A percentile compares a stretch with the other conserved stretches of the same genome.
These are phyloP conservation scores for Lyophyllum shimeji DNA, from an alignment of 768 basidiomycete genomes.

Conservation along the genomic window DNA sequence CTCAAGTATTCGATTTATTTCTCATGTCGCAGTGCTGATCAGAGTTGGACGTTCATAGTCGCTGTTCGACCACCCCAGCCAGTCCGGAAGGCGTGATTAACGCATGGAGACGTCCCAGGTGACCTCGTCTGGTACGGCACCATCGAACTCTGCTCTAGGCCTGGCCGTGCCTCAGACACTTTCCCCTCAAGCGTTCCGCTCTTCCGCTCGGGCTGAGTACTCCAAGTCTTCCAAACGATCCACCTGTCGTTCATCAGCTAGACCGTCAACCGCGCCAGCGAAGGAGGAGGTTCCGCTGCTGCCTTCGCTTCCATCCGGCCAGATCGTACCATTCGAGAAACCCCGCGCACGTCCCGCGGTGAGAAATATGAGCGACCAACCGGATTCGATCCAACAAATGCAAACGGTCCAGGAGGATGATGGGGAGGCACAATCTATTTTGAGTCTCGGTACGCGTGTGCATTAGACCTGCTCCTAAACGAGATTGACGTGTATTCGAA, in stretches of 20 bases:
- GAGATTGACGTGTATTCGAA: background rate
- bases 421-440: conserved; percentile 8
- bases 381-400: conserved; percentile 17
- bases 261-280: conserved; percentile 40
- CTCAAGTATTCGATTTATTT: background rate
- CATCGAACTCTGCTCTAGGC: background rate
- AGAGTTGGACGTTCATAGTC: background rate
- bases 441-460: conserved; percentile 19
- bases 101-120: conserved; percentile 2
- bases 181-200: background rate
- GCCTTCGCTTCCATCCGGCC: conserved; percentile 34
- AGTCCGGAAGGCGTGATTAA: background rate
- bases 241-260: conserved; percentile 21
- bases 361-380: background rate
- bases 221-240: conserved; percentile 9
- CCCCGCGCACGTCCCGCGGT: background rate
- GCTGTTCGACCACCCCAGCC: background rate
- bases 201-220: conserved; percentile 1
- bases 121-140: background rate
- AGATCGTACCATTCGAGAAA: background rate
- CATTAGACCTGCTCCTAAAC: background rate
- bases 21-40: background rate
- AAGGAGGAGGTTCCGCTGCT: conserved; percentile 41
- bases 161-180: background rate
- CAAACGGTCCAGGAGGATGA: conserved; percentile 26